Evolutionary conservation across 495 filamentous ascomycete genomes (phyloP).

Genomic region (Extremus antarcticus): DNA sequence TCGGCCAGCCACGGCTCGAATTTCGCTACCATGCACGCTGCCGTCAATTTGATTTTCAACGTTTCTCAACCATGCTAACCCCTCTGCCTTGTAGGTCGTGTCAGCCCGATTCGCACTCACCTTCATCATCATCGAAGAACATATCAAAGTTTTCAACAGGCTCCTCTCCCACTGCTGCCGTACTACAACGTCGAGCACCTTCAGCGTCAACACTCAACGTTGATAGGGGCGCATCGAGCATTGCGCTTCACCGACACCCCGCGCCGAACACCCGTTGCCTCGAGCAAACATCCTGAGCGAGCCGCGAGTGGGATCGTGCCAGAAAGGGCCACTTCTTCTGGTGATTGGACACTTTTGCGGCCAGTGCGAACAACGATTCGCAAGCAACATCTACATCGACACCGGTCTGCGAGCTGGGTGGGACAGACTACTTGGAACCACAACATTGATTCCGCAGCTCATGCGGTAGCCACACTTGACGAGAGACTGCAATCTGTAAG

Average conservation of each 20-base stretch:
- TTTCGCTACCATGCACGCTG: neutral
- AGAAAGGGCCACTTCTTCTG: neutral
- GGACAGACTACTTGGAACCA: too few species aligned
- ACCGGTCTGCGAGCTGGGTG: too few species aligned
- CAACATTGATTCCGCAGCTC: neutral
- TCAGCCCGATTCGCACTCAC: neutral
- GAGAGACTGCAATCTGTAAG: neutral
- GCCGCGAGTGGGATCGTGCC: neutral
- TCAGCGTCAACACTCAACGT: neutral
- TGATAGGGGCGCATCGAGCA: neutral
- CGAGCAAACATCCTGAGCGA: neutral
- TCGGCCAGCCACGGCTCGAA: conserved; percentile 1
- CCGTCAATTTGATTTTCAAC: neutral
- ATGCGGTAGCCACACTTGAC: neutral
- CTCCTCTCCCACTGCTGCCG: neutral
- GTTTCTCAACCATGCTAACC: neutral
- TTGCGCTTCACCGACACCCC: neutral
- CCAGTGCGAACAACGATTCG: neutral
- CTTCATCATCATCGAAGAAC: neutral
- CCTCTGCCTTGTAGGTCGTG: neutral
- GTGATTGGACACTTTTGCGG: neutral
- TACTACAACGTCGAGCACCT: neutral
- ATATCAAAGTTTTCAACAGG: neutral
- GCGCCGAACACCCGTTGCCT: neutral
- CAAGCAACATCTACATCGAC: neutral